Evolutionary conservation across 495 filamentous ascomycete species (phyloP).

Genomic region (Terfezia boudieri): DNA sequence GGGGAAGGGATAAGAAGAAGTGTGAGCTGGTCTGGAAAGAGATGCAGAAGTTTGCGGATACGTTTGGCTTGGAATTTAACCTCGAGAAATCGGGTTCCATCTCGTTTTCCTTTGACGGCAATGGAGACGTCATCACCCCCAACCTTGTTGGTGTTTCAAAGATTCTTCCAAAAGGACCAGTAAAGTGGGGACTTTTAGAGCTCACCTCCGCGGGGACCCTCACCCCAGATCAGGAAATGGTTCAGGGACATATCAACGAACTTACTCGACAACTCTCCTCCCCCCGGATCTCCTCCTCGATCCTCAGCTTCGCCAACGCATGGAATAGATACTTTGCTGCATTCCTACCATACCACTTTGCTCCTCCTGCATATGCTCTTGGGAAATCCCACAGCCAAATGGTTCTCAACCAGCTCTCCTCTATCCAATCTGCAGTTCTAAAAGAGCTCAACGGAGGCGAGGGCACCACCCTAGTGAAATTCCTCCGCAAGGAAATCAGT

Average conservation of each 20-base stretch:
- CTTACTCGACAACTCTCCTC: constrained; percentile 36
- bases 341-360: constrained; percentile 47
- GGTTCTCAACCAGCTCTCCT: constrained; percentile 34
- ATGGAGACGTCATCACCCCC: constrained; percentile 3
- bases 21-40: constrained; percentile 36
- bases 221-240: constrained; percentile 37
- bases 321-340: constrained; percentile 43
- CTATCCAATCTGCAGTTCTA: constrained; percentile 28
- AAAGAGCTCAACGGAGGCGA: background rate
- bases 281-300: constrained; percentile 21
- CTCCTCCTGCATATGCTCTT: constrained; percentile 38
- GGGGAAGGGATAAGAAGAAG: constrained; percentile 29
- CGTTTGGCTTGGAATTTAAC: constrained; percentile 37
- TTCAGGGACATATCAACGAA: constrained; percentile 39
- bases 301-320: constrained; percentile 41
- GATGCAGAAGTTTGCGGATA: constrained; percentile 30
- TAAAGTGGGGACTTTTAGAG: constrained; percentile 43
- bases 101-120: constrained; percentile 13
- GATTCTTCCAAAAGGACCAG: constrained; percentile 31
- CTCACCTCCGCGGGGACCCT: constrained; percentile 35
- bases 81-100: constrained; percentile 36
- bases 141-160: background rate
- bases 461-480: constrained; percentile 33
- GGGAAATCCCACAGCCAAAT: constrained; percentile 40
- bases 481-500: constrained; percentile 32